Evolutionary conservation across 2,329 filamentous ascomycete genomes (phyloP).

Genomic region (Ilyonectria sp.): DNA sequence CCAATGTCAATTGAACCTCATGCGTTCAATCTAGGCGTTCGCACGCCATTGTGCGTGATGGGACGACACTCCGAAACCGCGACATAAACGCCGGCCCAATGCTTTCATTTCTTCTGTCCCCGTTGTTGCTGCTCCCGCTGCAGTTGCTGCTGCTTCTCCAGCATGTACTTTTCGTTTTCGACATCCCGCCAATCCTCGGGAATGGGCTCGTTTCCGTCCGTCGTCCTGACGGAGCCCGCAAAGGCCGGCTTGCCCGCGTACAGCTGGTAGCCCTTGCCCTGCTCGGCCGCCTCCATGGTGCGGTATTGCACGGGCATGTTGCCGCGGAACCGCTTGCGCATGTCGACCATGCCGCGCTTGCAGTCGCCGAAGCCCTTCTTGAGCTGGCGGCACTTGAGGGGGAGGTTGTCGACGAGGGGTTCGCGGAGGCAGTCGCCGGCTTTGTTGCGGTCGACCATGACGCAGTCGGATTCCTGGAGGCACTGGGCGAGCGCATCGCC

Average conservation of each 20-base stretch:
- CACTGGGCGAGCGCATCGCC: slow-evolving; percentile 94
- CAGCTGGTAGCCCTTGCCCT: slow-evolving; percentile 75
- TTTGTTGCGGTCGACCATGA: slow-evolving; percentile 90
- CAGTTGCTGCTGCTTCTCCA: slow-evolving; percentile 50
- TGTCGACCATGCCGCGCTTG: slow-evolving; percentile 96
- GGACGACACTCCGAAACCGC: slow-evolving; percentile 1
- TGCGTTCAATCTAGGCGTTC: neutral
- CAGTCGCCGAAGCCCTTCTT: slow-evolving; percentile 95
- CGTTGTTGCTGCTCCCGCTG: slow-evolving; percentile 46
- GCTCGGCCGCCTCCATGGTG: slow-evolving; percentile 70
- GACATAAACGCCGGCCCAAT: neutral
- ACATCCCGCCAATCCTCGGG: slow-evolving; percentile 74
- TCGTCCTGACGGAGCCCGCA: slow-evolving; percentile 73
- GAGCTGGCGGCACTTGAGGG: slow-evolving; percentile 90
- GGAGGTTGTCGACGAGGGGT: slow-evolving; percentile 86
- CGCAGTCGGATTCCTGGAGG: slow-evolving; percentile 96
- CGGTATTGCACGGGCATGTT: slow-evolving; percentile 86
- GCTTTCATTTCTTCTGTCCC: slow-evolving; percentile 45
- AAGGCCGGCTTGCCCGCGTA: slow-evolving; percentile 86
- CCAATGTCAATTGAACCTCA: neutral
- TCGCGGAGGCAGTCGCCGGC: slow-evolving; percentile 90
- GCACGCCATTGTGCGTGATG: neutral
- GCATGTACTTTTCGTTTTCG: slow-evolving; percentile 73
- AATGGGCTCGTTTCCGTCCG: slow-evolving; percentile 76
- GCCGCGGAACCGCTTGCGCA: slow-evolving; percentile 97